Base-by-base conservation (phyloP, 2,329 filamentous ascomycete genomes). In the Hirsutella rhossiliensis region DNA sequence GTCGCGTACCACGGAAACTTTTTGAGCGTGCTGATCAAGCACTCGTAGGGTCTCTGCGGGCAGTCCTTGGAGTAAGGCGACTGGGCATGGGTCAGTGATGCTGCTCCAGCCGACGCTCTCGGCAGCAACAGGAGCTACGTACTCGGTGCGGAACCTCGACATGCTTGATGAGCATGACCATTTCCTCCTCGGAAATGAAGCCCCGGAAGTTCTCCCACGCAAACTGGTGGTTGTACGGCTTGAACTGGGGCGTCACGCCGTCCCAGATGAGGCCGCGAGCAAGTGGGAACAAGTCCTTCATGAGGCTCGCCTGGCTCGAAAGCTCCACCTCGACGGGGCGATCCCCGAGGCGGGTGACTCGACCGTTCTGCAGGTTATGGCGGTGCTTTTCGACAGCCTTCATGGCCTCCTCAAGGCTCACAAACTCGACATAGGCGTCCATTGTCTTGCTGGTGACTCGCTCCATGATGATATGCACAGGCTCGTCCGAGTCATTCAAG, bases 381-480 rank as follows among this genome's bases (percentile, higher is more conserved):
- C 69, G 62, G 45, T 73, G 68, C 30, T 67, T 65, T 27, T 72
- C 66, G 0, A 80, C 72, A 2, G 72, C 69, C 41, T 64, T 66
- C 44, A 73, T 61, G 4, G 78, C 78, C 45, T 77, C 75, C 6
- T 69, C 58, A 5, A 72, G 60, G 23, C 60, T 69, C 19, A 67
- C 54, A 46, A 80, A 78, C 57, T 80, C 77, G 37, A 78, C 69
- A 47, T 72, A 81, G 4, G 71, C 73, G 47, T 80, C 76, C 57
- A 76, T 71, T 0, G 77, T 80, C 67, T 80, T 80, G 54, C 71
- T 71, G 3, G 74, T 75, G 19, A 71, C 66, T n/a, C 75, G 69
- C 44, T 80, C 77, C 76, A 80, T 80, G 51, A 80, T 76, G 49
- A 80, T 78, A 47, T 80, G 77, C 8, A 81, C 64, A 1, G 74